Conservation (phyloP, 192 early-diverging fungal genomes). For the Entophlyctis helioformis region DNA sequence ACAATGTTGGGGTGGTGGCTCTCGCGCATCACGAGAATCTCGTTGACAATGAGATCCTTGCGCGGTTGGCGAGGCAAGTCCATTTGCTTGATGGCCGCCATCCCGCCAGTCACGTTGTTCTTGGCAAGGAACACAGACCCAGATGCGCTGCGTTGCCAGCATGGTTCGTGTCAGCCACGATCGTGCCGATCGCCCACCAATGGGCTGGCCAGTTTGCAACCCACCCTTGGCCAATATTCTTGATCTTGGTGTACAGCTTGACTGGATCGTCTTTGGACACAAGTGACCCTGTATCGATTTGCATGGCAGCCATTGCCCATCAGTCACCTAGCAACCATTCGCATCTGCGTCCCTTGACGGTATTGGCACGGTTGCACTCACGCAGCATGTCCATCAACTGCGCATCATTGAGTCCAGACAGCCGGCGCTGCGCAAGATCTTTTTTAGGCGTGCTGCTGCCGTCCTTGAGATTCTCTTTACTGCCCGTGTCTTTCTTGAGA, state of each 20-base stretch:
- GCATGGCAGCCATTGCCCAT: conserved; percentile 70
- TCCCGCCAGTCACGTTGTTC: conserved; percentile 47
- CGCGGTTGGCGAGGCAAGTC: conserved; percentile 74
- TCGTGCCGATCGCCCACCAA: background rate
- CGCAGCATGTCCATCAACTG: no score
- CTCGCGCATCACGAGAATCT: conserved; percentile 90
- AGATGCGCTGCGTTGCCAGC: conserved; percentile 71
- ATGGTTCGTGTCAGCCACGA: background rate
- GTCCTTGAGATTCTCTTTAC: no score
- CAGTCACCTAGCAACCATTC: no score
- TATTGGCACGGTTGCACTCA: no score
- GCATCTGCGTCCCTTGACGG: no score
- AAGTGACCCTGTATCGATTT: conserved; percentile 61
- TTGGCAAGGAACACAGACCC: conserved; percentile 84
- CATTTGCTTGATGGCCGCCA: conserved; percentile 93
- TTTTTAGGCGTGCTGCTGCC: no score
- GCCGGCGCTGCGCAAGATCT: no score
- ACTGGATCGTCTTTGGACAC: no score
- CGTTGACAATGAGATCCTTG: conserved; percentile 84
- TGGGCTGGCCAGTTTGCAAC: background rate
- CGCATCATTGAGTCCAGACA: no score
- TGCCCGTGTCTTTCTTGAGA: no score
- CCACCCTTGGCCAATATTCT: no score
- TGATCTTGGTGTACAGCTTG: no score
- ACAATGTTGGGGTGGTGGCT: conserved; percentile 82